These are phyloP conservation scores for Cruciata laevipes DNA, from an alignment of 257 asterid genomes.

Conservation along the genomic window DNA sequence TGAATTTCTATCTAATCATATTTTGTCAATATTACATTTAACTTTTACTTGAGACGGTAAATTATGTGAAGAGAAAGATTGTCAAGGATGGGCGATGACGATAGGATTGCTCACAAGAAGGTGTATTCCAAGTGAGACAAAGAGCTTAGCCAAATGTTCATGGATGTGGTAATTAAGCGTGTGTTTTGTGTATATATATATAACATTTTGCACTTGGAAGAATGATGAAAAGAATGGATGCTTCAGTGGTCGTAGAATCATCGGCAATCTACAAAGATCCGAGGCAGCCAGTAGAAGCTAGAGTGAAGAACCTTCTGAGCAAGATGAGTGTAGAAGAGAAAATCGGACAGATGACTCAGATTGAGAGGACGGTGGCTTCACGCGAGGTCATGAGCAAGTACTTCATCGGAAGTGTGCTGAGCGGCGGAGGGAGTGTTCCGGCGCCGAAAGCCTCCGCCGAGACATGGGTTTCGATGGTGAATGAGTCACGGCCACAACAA, in stretches of 20 bases:
- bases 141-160: too few species aligned
- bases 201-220: neutral
- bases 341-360: constrained; percentile 87
- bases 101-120: too few species aligned
- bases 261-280: constrained; percentile 61
- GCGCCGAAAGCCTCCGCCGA: constrained; percentile 30
- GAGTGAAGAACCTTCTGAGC: constrained; percentile 61
- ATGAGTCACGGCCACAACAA: constrained; percentile 37
- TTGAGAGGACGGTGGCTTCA: constrained; percentile 62
- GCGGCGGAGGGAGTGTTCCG: constrained; percentile 41
- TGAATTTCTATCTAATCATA: too few species aligned
- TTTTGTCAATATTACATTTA: too few species aligned
- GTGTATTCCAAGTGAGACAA: too few species aligned
- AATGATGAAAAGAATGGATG: constrained; percentile 29
- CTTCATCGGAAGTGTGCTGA: constrained; percentile 55
- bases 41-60: too few species aligned
- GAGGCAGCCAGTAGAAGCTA: constrained; percentile 42
- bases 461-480: constrained; percentile 30
- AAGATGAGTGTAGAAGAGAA: constrained; percentile 75
- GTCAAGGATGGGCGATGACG: too few species aligned
- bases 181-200: neutral
- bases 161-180: too few species aligned
- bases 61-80: too few species aligned
- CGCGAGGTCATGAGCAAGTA: constrained; percentile 46
- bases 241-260: constrained; percentile 29